Evolutionary conservation across 495 filamentous ascomycete species (phyloP), one percentile per base, ranked within the genome.

Genomic region (Tuber melanosporum): DNA sequence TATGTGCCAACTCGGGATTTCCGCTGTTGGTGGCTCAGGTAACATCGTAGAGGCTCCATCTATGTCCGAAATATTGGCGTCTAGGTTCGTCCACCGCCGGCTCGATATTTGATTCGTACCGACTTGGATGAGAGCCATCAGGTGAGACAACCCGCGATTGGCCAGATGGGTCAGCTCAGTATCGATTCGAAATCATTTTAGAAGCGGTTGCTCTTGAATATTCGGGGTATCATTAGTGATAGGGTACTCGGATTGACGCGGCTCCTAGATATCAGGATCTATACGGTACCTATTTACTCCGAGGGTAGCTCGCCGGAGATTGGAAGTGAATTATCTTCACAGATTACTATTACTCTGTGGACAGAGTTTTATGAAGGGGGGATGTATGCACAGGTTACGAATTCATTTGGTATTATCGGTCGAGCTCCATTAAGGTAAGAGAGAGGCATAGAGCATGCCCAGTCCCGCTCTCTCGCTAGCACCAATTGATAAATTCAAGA

Each of bases 131-230:
- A 41, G 22, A 82, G 69, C 44, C 47, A 72, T 43, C 52, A 74
- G 69, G 77, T 76, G 6, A 82, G 74, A 26, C 77, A 83, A 52
- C 75, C 82, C 3, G 79, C 77, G 32, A 80, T 85, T 39, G 76
- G 76, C 46, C 81, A 80, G 47, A 74, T 84, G 52, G 76, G 74
- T 9, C 73, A 82, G 71, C 80, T 85, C 8, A 77, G 75, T 39
- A 66, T 71, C 17, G 84, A 85, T 72, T 78, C 85, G 39, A 70
- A 73, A 8, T 74, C 74, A 39, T 77, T 85, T 17, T 75, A 79
- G 14, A 82, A 83, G 39, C 81, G 82, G 15, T 75, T 85, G 10
- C 77, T 78, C 10, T 70, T 80, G 9, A 76, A 82, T 57, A 83
- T 78, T 41, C 49, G 75, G 3, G 71, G 73, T 22, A 69, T 87